Evolutionary conservation across 257 asterid genomes (phyloP), one percentile per base, ranked within the genome.

Genomic region (Penstemon davidsonii): DNA sequence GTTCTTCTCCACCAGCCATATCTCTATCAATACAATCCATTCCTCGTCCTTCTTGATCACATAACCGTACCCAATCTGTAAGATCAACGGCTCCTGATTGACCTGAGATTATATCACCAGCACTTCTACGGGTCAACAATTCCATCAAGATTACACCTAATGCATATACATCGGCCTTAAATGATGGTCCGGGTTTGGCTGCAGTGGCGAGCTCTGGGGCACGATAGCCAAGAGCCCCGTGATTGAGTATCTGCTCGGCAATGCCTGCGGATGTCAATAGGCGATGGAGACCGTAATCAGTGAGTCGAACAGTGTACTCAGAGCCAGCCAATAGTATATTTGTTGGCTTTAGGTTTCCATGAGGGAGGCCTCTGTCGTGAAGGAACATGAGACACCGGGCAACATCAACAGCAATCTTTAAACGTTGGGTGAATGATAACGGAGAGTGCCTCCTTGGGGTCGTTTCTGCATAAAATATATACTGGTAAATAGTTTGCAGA

Each of bases 91-190:
- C 97, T 1, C 97, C 97, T 0, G 99, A 80, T 38, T 86, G 96
- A 8, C 96, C 96, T 0, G 99, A 94, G 65, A 94, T 94, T 2
- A 94, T 91, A 74, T 94, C 99, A 11, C 99, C 99, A 0, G 99
- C 99, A 69, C 99, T 91, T 82, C 95, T 91, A 75, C 96, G 78
- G 1, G 99, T 94, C 74, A 94, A 75, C 70, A 94, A 59, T 60
- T 94, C 99, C 97, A 94, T 94, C 85, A 94, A 60, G 74, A 94
- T 87, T 41, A 94, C 99, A 7, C 99, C 99, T 12, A 94, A 86
- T 10, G 99, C 88, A 60, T 94, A 94, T 49, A 94, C 95, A n/a
- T 94, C 99, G 4, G 93, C 94, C 81, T 83, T 94, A 41, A 83
- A 81, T 4, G 99, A 82, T 4, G 96, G 99, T 67, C 69, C 49